Evolutionary conservation across 208 protist genomes (phyloP).

Genomic region (Phytomonas serpens): DNA sequence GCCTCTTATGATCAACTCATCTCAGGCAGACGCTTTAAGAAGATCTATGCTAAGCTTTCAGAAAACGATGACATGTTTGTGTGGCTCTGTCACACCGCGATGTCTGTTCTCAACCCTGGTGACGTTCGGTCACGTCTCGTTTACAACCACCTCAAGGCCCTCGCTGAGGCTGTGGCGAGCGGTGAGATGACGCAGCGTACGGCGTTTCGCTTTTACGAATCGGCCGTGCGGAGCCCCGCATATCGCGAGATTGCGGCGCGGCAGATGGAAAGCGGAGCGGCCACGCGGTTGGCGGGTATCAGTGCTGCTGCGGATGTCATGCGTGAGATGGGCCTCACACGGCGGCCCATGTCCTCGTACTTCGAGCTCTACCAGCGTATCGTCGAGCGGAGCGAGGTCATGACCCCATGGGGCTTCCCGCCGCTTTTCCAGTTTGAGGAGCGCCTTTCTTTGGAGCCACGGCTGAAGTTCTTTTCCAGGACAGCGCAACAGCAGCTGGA

Average conservation of each 20-base stretch:
- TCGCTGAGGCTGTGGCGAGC: slow-evolving; percentile 76
- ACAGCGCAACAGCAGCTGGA: slow-evolving; percentile 73
- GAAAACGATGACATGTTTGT: slow-evolving; percentile 90
- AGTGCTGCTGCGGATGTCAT: slow-evolving; percentile 83
- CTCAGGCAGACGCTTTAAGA: slow-evolving; percentile 80
- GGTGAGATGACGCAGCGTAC: slow-evolving; percentile 84
- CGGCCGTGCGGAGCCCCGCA: slow-evolving; percentile 76
- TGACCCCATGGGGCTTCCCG: slow-evolving; percentile 89
- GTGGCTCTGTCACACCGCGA: slow-evolving; percentile 88
- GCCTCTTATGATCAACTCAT: slow-evolving; percentile 86
- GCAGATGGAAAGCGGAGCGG: slow-evolving; percentile 72
- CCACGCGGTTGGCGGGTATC: slow-evolving; percentile 80
- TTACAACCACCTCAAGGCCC: slow-evolving; percentile 80
- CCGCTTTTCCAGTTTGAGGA: slow-evolving; percentile 91
- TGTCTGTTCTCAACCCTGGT: slow-evolving; percentile 87
- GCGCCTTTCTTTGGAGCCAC: slow-evolving; percentile 73
- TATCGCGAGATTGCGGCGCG: slow-evolving; percentile 76
- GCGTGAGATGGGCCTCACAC: slow-evolving; percentile 78
- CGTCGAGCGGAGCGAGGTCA: slow-evolving; percentile 82
- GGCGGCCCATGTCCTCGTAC: slow-evolving; percentile 82
- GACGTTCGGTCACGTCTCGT: slow-evolving; percentile 82
- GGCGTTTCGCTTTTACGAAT: slow-evolving; percentile 86
- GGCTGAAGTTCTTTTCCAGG: slow-evolving; percentile 82
- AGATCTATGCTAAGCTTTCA: slow-evolving; percentile 77
- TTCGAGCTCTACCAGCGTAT: slow-evolving; percentile 91